Base-by-base conservation (phyloP, 805 yeast genomes). In the Cyberlindnera sargentensis region DNA sequence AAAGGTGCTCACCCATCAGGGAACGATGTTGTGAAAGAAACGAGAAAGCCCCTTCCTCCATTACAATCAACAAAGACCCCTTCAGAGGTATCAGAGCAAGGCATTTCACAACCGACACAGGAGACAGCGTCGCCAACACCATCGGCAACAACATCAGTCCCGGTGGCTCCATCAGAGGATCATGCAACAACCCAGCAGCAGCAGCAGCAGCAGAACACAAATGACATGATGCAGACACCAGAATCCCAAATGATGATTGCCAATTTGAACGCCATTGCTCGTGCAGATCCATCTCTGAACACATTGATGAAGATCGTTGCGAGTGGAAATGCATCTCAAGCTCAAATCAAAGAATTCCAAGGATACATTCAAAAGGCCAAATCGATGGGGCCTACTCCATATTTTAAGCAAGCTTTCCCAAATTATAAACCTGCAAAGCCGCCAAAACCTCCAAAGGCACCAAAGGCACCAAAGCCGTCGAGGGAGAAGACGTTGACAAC, bases 271-370 rank as follows among this genome's bases (percentile, higher is more conserved):
- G 71, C 83, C 1, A 80, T 91, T 63, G 97, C 97, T 0, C 73
- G 83, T 34, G 70, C 72, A 4, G 95, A 89, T 55, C 71, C 78
- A 0, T 72, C 80, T 4, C 63, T 91, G 40, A 83, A 80, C 49
- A 64, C 73, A 1, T 65, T 91, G 41, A 89, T 91, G 96, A 80
- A 82, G 48, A 75, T 73, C 5, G 96, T 91, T 2, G 97, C 98
- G 0, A 75, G 82, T 44, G 95, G 95, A 4, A 72, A 70, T 25
- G 96, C 96, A 0, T 61, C 79, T 1, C 74, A 77, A 5, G 80
- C 73, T 6, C 91, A 88, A 60, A 83, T 91, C 15, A 67, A 76
- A 25, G 80, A 77, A 37, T 91, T 91, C 60, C 95, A 90, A 61
- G 80, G 75, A 23, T 85, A 84, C 53, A 88, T 91, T 44, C 80